These are phyloP conservation scores for Geotrichum fermentans DNA, from an alignment of 1,139 yeast species.

Conservation along the genomic window DNA sequence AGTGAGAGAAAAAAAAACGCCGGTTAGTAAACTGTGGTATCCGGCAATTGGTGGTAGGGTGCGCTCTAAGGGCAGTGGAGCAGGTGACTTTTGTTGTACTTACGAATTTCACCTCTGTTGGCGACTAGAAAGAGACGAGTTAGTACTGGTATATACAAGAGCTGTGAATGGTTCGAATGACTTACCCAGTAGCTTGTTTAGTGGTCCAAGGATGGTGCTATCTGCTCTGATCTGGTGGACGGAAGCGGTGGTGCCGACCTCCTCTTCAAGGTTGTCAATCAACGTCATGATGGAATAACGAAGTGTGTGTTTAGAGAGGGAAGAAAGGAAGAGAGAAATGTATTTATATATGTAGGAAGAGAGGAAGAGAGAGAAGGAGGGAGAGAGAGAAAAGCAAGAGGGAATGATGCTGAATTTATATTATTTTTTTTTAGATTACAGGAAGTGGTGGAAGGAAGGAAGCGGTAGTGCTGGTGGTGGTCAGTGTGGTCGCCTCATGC, in stretches of 20 bases:
- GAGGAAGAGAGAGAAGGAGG: not conserved
- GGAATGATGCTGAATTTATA: constrained; percentile 2
- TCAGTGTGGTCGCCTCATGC: no score
- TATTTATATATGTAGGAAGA: not conserved
- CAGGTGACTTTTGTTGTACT: constrained; percentile 21
- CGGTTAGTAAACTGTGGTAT: not conserved
- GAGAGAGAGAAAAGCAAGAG: not conserved
- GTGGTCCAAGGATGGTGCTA: constrained; percentile 39
- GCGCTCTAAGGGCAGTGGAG: not conserved
- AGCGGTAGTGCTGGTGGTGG: no score
- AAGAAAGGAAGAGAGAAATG: not conserved
- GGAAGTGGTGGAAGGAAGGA: no score
- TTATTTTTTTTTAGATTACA: no score
- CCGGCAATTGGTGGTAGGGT: no score
- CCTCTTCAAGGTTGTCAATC: constrained; percentile 16
- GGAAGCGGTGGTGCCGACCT: constrained; percentile 19
- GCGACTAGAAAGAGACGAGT: constrained; percentile 59
- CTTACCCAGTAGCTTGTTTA: constrained; percentile 40
- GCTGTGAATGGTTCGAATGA: not conserved
- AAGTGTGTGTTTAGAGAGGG: not conserved
- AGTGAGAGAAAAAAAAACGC: not conserved
- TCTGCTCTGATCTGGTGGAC: constrained; percentile 37
- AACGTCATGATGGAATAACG: constrained; percentile 1
- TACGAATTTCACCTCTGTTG: constrained; percentile 87
- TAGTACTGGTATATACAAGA: not conserved